Evolutionary conservation across 129 eudicot species (phyloP).

Genomic region (Oenanthe sinensis): DNA sequence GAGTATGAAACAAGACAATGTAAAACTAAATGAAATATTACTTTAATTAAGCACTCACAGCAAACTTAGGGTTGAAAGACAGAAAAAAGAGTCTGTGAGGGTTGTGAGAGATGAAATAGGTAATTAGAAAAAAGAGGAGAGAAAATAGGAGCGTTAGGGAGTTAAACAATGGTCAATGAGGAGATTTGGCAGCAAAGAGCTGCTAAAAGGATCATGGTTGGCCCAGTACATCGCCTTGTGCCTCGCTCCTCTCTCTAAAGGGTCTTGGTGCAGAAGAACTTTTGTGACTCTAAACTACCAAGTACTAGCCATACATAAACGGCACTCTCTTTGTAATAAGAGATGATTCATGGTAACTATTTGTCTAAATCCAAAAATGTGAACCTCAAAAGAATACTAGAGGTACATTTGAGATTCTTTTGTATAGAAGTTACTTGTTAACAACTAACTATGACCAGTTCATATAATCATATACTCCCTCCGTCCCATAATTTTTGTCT

Average conservation of each 20-base stretch:
- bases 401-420: background rate
- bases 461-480: no score
- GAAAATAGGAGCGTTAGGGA: no score
- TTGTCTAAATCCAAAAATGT: background rate
- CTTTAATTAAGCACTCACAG: no score
- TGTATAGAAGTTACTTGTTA: background rate
- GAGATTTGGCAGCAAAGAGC: conserved; percentile 5
- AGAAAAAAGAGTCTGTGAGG: no score
- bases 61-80: no score
- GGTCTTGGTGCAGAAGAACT: background rate
- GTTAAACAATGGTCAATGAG: background rate
- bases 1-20: no score
- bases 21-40: no score
- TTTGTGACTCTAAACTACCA: background rate
- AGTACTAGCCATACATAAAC: no score
- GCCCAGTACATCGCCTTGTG: conserved; percentile 2
- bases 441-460: background rate
- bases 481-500: no score
- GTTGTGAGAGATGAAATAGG: no score
- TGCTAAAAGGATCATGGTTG: conserved; percentile 2
- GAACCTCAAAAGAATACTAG: background rate
- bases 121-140: no score
- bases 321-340: background rate
- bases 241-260: conserved; percentile 3
- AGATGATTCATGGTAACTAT: background rate